Conservation (phyloP, 1,284 basidiomycete species). For the Stygiomarasmius scandens region DNA sequence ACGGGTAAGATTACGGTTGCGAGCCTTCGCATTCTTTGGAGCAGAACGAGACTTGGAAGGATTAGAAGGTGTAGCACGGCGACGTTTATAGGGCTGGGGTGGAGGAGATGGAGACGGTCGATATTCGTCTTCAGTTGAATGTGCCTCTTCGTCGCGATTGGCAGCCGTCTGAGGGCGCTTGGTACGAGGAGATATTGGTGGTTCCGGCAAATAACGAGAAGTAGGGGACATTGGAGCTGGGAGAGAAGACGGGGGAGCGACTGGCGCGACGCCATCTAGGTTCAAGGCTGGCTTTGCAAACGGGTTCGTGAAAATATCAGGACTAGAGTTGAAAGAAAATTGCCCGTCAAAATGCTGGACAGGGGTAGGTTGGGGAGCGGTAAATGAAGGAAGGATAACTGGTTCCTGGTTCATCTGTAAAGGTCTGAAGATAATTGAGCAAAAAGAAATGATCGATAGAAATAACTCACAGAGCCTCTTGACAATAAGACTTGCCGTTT, state of each 20-base stretch:
- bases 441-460: neutral
- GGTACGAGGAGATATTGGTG: neutral
- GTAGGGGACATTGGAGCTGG: neutral
- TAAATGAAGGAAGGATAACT: too few species aligned
- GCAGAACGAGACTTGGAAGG: constrained; percentile 13
- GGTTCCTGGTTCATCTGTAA: neutral
- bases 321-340: too few species aligned
- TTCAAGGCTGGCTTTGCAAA: neutral
- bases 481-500: neutral
- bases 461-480: neutral
- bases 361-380: too few species aligned
- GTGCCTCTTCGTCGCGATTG: constrained; percentile 23
- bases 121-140: constrained; percentile 37
- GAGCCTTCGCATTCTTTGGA: constrained; percentile 14
- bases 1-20: neutral
- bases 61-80: constrained; percentile 3
- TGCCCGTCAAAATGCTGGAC: too few species aligned
- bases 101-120: constrained; percentile 25
- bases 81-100: constrained; percentile 21
- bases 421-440: neutral
- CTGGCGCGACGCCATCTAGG: neutral
- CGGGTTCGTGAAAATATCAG: neutral
- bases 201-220: neutral
- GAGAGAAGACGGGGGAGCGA: neutral
- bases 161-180: neutral